Base-by-base conservation (phyloP, 148 eudicot species). In the Silene conica region DNA sequence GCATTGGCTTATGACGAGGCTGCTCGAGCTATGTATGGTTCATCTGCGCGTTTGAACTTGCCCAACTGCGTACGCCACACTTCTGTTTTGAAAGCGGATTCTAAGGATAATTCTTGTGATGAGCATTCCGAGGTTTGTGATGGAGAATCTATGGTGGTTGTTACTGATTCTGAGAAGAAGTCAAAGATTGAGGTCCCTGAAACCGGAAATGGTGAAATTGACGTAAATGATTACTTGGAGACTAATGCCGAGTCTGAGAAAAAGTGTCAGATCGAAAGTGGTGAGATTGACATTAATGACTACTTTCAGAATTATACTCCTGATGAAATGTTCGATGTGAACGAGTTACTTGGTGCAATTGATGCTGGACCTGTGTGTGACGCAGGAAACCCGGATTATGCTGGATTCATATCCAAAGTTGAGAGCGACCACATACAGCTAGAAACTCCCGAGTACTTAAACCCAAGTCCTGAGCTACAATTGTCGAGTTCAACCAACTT, bases 1-100 rank as follows among this genome's bases (percentile, higher is more conserved):
- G 98, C 98, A 63, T 59, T 81, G 59, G 92, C 98, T 58, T 93
- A 93, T 82, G 96, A 93, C 76, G 97, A 89, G 70, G 98, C 98
- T 79, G 98, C 98, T 15, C 84, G 71, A 25, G 86, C 84, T 0
- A 88, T 93, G 95, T 91, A 93, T 74, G 95, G 97, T 9, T 66
- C 84, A n/a, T 67, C 55, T 80, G 98, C 98, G 1, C 84, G 94
- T n/a, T 85, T 93, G 43, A 93, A 93, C 61, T 72, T 86, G 43
- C 95, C 90, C 1, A 71, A 79, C 70, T 67, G 48, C 21, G 56
- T 21, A 21, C 61, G 15, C 6, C 16, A 83, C 5, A 43, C 64
- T 4, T 56, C 31, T 19, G 1, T 71, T 58, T 26, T 55, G 22
- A 71, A 55, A 3, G 84, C 81, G 15, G 64, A 70, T 31, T 78